These are phyloP conservation scores for Larix sibirica DNA, from an alignment of 83 land plant genomes.

Conservation along the genomic window DNA sequence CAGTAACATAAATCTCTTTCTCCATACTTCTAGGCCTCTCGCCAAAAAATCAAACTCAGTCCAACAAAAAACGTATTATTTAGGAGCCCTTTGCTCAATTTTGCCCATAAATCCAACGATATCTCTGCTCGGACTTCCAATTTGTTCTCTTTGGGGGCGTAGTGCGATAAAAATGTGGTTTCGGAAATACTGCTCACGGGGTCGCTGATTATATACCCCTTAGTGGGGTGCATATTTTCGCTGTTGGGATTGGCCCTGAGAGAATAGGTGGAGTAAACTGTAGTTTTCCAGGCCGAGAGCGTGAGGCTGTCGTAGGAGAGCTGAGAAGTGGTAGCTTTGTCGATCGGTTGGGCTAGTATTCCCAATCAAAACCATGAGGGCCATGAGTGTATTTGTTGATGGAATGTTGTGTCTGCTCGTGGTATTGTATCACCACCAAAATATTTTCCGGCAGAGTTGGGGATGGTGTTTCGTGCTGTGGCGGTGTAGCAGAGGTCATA, in stretches of 20 bases:
- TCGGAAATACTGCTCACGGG: slow-evolving; percentile 45
- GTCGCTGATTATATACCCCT: slow-evolving; percentile 73
- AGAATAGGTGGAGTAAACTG: slow-evolving; percentile 91
- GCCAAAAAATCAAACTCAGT: slow-evolving; percentile 88
- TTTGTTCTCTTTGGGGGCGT: slow-evolving; percentile 93
- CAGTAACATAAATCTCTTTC: slow-evolving; percentile 94
- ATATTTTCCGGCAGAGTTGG: slow-evolving; percentile 2
- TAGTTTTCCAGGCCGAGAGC: slow-evolving; percentile 91
- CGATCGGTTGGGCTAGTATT: slow-evolving; percentile 79
- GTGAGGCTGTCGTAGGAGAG: slow-evolving; percentile 87
- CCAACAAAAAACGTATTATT: slow-evolving; percentile 57
- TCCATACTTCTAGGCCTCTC: slow-evolving; percentile 99
- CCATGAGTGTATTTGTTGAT: slow-evolving; percentile 75
- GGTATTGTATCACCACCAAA: slow-evolving; percentile 53
- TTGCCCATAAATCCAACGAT: slow-evolving; percentile 40
- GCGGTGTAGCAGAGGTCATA: slow-evolving; percentile 13
- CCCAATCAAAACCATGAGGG: slow-evolving; percentile 93
- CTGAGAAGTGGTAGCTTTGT: slow-evolving; percentile 64
- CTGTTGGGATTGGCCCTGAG: slow-evolving; percentile 95
- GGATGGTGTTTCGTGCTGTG: background rate
- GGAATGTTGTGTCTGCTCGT: too few relatives aligned
- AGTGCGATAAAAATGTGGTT: slow-evolving; percentile 78
- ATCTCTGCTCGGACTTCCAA: slow-evolving; percentile 67
- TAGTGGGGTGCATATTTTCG: slow-evolving; percentile 97
- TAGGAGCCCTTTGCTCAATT: slow-evolving; percentile 32